A percentile compares a stretch with the other conserved stretches of the same genome.
These are phyloP conservation scores for Phlebopus sp. DNA, from an alignment of 1,284 basidiomycete species.

Conservation along the genomic window DNA sequence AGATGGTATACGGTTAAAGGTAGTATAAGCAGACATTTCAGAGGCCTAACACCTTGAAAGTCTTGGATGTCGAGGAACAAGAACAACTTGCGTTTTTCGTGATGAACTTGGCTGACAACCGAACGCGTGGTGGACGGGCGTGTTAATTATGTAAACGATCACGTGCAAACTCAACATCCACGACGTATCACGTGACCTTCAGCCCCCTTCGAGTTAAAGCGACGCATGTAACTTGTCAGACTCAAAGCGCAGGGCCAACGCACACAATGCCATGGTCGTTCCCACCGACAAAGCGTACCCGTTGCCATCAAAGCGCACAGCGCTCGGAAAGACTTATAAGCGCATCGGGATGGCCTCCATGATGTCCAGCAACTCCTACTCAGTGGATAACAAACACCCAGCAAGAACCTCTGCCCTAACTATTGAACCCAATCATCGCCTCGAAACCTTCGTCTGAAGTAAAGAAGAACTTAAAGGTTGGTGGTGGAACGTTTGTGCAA, in stretches of 20 bases:
- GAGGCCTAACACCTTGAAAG: slow-evolving; percentile 37
- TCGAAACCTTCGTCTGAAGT: too few relatives aligned
- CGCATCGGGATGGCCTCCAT: neutral
- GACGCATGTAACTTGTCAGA: neutral
- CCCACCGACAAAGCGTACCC: neutral
- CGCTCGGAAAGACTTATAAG: neutral
- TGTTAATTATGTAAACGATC: slow-evolving; percentile 31
- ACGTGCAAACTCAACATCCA: slow-evolving; percentile 29
- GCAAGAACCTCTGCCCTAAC: too few relatives aligned
- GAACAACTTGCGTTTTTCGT: neutral
- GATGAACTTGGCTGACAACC: slow-evolving; percentile 20
- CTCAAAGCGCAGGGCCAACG: neutral
- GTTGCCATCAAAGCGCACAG: neutral
- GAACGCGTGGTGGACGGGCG: slow-evolving; percentile 13
- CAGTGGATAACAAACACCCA: too few relatives aligned
- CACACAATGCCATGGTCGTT: slow-evolving; percentile 1
- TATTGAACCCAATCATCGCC: too few relatives aligned
- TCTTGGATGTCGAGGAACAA: slow-evolving; percentile 5
- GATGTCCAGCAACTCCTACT: too few relatives aligned
- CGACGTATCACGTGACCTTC: slow-evolving; percentile 20
- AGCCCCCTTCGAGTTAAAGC: slow-evolving; percentile 20
- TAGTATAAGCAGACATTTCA: slow-evolving; percentile 26
- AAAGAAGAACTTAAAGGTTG: too few relatives aligned
- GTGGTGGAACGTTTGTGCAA: too few relatives aligned
- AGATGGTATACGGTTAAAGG: slow-evolving; percentile 16